These are phyloP conservation scores for Magnusiomyces magnusii DNA, from an alignment of 1,139 yeast species.

Conservation along the genomic window DNA sequence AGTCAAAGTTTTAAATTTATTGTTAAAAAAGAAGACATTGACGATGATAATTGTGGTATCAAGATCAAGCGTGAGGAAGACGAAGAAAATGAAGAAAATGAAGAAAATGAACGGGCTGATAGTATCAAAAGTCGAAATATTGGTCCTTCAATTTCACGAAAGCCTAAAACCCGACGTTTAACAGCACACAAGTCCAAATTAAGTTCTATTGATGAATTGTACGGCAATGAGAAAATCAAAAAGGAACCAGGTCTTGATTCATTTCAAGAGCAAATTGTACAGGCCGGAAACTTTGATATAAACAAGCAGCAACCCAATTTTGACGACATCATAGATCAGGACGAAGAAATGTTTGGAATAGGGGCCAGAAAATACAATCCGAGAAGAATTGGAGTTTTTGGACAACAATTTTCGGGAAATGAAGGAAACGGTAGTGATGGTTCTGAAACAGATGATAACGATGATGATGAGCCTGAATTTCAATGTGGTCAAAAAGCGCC, in stretches of 20 bases:
- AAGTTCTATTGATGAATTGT: background rate
- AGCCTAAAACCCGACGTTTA: background rate
- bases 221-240: background rate
- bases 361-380: background rate
- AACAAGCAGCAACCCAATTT: background rate
- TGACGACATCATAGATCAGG: background rate
- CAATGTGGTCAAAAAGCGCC: background rate
- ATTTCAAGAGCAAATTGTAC: background rate
- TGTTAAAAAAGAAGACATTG: background rate
- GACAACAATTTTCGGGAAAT: background rate
- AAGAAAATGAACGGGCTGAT: background rate
- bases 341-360: constrained; percentile 1
- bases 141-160: background rate
- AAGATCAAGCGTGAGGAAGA: background rate
- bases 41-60: background rate
- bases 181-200: background rate
- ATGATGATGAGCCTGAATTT: background rate
- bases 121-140: background rate
- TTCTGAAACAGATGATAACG: background rate
- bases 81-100: background rate
- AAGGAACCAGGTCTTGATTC: background rate
- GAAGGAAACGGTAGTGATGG: background rate
- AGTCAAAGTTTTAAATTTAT: background rate
- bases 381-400: background rate
- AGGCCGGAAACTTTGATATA: background rate